Evolutionary conservation across 345 rosid genomes (phyloP), one percentile per base, ranked within the genome.

Genomic region (Citrus sp.): DNA sequence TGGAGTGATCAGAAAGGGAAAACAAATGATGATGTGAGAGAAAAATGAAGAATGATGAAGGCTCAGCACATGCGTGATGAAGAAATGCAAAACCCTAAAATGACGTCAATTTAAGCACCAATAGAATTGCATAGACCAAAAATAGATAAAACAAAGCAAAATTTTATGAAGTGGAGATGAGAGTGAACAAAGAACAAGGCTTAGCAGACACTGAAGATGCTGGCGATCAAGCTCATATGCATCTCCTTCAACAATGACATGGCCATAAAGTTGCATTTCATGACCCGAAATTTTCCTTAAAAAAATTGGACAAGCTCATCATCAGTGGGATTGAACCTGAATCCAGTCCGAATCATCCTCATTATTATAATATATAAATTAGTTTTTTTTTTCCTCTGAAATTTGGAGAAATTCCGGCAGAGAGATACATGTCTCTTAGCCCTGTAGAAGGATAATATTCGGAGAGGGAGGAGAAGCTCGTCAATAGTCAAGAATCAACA

Each of bases 311-410:
- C 56, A 63, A 78, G 77, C 65, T 82, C 85, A 35, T 78, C 79
- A 27, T 82, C 82, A 1, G 85, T 82, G 13, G 82, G 85, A 78
- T 70, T 82, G 79, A 82, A 82, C 18, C 76, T 70, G 82, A 78
- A 82, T 3, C 85, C 85, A 75, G 77, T 74, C 40, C 35, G 58
- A 21, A 69, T 2, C 32, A 68, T 68, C 72, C 24, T 69, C 72
- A 25, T 69, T 10, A 37, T 22, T n/a, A 37, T n/a, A 8, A 38
- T 8, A 7, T 8, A 38, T 38, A 2, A 38, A 38, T 38, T 9
- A 38, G 42, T 38, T 7, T 38, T 40, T 40, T 9, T 40, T 9
- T 40, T 40, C 0, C 12, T 9, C 12, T 40, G 34, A 19, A 19
- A 8, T 19, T 65, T 60, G 12, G 25, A 12, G 27, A 60, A 60